Evolutionary conservation across 495 filamentous ascomycete genomes (phyloP).

Genomic region (Wilcoxina mikolae): DNA sequence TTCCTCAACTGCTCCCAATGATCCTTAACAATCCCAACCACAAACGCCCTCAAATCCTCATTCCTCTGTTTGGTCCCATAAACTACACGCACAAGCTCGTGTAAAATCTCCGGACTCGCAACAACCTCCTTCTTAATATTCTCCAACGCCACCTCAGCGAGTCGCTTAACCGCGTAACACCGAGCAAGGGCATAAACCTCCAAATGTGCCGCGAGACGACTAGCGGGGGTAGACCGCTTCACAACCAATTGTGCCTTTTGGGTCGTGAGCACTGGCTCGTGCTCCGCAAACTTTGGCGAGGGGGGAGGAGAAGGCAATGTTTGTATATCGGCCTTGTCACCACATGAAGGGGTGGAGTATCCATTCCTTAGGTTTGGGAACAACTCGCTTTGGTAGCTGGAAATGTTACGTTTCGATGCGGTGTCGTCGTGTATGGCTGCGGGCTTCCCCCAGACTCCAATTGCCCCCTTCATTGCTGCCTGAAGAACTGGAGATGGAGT

Average conservation of each 20-base stretch:
- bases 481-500: constrained; percentile 14
- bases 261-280: constrained; percentile 1
- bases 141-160: not conserved
- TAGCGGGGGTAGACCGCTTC: not conserved
- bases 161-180: not conserved
- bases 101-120: not conserved
- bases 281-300: not conserved
- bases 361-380: not conserved
- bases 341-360: not conserved
- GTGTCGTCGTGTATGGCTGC: constrained; percentile 7
- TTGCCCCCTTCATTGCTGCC: constrained; percentile 17
- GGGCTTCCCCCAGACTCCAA: constrained; percentile 21
- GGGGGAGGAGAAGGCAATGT: not conserved
- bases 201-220: not conserved
- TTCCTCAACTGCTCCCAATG: constrained; percentile 2
- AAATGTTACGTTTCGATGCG: not conserved
- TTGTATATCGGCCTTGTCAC: not conserved
- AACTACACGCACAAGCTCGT: constrained; percentile 5
- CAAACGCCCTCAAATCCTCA: constrained; percentile 3
- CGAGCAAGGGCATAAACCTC: constrained; percentile 3
- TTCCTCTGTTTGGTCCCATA: constrained; percentile 5
- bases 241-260: not conserved
- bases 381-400: not conserved
- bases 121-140: constrained; percentile 1
- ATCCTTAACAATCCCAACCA: constrained; percentile 2